Base-by-base conservation (phyloP, 2,329 filamentous ascomycete species). In the Exserohilum rostratum region DNA sequence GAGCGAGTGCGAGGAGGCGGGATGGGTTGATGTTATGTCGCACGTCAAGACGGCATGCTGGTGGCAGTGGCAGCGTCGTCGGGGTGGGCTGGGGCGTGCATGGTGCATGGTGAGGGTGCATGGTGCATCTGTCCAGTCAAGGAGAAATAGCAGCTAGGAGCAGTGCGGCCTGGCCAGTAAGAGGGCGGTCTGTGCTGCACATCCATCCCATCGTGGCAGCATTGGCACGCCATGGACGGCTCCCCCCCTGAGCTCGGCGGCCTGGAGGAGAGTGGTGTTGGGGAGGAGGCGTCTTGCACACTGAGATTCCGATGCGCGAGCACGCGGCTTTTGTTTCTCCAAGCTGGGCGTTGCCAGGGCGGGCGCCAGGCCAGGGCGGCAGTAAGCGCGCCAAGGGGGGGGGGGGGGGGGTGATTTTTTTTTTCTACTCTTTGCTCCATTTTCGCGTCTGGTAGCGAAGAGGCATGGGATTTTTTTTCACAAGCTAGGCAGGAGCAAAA, bases 401-500 rank as follows among this genome's bases (percentile, higher is more conserved):
- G n/a, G n/a, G n/a, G n/a, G n/a, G n/a, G n/a, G n/a, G n/a, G n/a
- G n/a, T n/a, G n/a, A n/a, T n/a, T n/a, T n/a, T n/a, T n/a, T n/a
- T n/a, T 7, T 25, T 25, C 7, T 25, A 5, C 7, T 25, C 34
- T 40, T 39, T 53, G 46, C 50, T 37, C 48, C 48, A 30, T 45
- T 20, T 46, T 50, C 45, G 53, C 38, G 35, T 29, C 13, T 29
- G 53, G 45, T 45, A 55, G 56, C 46, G 44, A 34, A 43, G 17
- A 20, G 44, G 50, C 45, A n/a, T 25, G 22, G 22, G 22, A 4
- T 4, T 25, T 4, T 25, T 25, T 25, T 25, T 25, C 7, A 53
- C 43, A 50, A 33, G 39, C 29, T 50, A 34, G 52, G 58, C 54
- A 60, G 51, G 57, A 62, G 57, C 59, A 57, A 38, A 50, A 53